Percentiles rank a stretch among this genome's conserved stretches.
Evolutionary conservation across 352 stramenopile species (phyloP).

Genomic region (Phytophthora rubi): DNA sequence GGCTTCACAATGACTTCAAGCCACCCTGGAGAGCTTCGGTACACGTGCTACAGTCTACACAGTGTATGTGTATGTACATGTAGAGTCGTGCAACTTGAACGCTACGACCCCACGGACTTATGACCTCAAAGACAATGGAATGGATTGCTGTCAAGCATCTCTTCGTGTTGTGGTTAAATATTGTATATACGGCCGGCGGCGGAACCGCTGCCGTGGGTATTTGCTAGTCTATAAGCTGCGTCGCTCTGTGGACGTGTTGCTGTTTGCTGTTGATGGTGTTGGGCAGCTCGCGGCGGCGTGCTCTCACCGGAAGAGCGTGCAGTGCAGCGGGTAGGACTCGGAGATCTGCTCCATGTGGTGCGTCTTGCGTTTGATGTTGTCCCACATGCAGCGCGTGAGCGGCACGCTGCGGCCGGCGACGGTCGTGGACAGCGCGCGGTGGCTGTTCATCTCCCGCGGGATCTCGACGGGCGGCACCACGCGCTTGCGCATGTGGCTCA

Average conservation of each 20-base stretch:
- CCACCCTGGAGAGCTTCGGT: neutral
- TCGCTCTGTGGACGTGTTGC: conserved; percentile 10
- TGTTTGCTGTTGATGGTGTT: conserved; percentile 4
- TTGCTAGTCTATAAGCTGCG: conserved; percentile 29
- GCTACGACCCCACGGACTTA: neutral
- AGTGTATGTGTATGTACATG: too few relatives aligned
- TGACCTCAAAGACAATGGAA: neutral
- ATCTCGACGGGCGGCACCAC: conserved; percentile 60
- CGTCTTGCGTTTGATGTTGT: conserved; percentile 55
- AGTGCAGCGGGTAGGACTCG: conserved; percentile 50
- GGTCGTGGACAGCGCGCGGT: conserved; percentile 34
- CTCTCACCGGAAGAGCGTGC: conserved; percentile 43
- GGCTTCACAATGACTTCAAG: neutral
- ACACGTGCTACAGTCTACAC: too few relatives aligned
- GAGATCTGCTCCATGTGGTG: conserved; percentile 60
- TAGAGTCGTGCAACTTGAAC: neutral
- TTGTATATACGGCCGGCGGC: conserved; percentile 23
- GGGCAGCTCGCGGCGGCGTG: too few relatives aligned
- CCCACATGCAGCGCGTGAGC: conserved; percentile 62
- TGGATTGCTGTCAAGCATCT: conserved; percentile 12
- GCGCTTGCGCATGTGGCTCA: conserved; percentile 68
- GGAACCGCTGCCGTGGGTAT: conserved; percentile 13
- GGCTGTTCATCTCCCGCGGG: conserved; percentile 51
- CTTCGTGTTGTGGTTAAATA: conserved; percentile 27
- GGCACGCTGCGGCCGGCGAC: conserved; percentile 64